Evolutionary conservation across 2,329 filamentous ascomycete genomes (phyloP).

Genomic region (Dactylella cylindrospora): DNA sequence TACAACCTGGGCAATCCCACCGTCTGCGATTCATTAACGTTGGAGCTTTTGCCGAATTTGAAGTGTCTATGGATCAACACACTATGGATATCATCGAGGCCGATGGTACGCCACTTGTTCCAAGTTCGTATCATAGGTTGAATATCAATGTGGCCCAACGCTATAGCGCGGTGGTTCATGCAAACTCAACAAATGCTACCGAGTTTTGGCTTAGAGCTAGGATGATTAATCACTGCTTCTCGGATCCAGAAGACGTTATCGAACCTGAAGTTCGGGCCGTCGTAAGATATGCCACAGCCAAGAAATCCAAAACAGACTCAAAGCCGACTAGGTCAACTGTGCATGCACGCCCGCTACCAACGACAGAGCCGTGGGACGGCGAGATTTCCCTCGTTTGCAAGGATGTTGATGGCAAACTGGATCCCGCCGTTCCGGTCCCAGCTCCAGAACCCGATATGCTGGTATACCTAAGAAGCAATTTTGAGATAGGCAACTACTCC

Average conservation of each 20-base stretch:
- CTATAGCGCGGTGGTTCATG: slow-evolving; percentile 66
- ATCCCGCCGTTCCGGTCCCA: slow-evolving; percentile 54
- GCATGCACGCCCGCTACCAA: slow-evolving; percentile 46
- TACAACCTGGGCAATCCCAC: slow-evolving; percentile 62
- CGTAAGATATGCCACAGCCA: slow-evolving; percentile 39
- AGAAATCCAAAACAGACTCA: slow-evolving; percentile 5
- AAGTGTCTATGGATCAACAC: slow-evolving; percentile 68
- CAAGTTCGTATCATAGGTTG: slow-evolving; percentile 61
- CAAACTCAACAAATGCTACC: slow-evolving; percentile 59
- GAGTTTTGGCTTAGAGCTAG: slow-evolving; percentile 67
- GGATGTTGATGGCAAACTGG: slow-evolving; percentile 58
- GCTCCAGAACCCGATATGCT: slow-evolving; percentile 56
- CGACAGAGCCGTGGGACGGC: slow-evolving; percentile 58
- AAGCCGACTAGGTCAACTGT: not conserved
- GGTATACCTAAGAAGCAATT: slow-evolving; percentile 60
- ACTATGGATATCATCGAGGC: slow-evolving; percentile 66
- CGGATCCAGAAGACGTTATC: slow-evolving; percentile 52
- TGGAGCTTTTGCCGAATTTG: slow-evolving; percentile 70
- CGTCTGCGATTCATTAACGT: slow-evolving; percentile 69
- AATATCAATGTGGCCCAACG: slow-evolving; percentile 71
- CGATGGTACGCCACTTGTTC: slow-evolving; percentile 67
- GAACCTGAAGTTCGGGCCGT: slow-evolving; percentile 46
- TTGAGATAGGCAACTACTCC: slow-evolving; percentile 63
- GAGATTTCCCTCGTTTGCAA: slow-evolving; percentile 56
- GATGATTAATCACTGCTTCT: slow-evolving; percentile 64